Evolutionary conservation across 2,329 filamentous ascomycete species (phyloP).

Genomic region (Xenosphaeropsis pyriputrescens): DNA sequence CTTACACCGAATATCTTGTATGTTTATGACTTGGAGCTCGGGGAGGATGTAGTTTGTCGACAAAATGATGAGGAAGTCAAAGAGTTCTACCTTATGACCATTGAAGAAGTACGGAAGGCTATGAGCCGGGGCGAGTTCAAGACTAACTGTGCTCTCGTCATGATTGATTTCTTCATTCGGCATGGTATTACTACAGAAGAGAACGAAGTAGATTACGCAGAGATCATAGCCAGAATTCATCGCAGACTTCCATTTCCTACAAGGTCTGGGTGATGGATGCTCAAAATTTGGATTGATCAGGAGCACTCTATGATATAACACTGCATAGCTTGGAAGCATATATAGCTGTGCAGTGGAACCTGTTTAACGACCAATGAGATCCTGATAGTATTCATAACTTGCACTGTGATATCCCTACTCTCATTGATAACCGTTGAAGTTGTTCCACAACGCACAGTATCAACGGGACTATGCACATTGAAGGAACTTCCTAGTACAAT

Average conservation of each 20-base stretch:
- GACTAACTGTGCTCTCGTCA: slow-evolving; percentile 63
- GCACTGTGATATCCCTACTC: too few species aligned
- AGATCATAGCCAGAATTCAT: slow-evolving; percentile 1
- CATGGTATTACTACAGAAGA: slow-evolving; percentile 61
- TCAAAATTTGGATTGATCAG: too few species aligned
- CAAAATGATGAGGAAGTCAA: slow-evolving; percentile 70
- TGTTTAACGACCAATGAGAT: too few species aligned
- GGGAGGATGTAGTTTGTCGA: slow-evolving; percentile 37
- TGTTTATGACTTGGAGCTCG: slow-evolving; percentile 62
- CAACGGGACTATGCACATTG: too few species aligned
- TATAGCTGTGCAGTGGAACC: too few species aligned
- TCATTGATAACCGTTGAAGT: too few species aligned
- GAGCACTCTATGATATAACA: too few species aligned
- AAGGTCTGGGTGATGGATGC: too few species aligned
- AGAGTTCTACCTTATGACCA: slow-evolving; percentile 52
- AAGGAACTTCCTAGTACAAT: too few species aligned
- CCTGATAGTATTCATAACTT: too few species aligned
- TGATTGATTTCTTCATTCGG: slow-evolving; percentile 71
- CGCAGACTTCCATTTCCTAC: slow-evolving; percentile 8
- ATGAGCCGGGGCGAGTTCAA: slow-evolving; percentile 64
- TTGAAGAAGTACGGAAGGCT: slow-evolving; percentile 42
- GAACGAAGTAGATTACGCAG: slow-evolving; percentile 32
- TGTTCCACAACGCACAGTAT: too few species aligned
- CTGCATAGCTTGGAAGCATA: too few species aligned
- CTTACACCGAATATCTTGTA: slow-evolving; percentile 58